Evolutionary conservation across 352 stramenopile genomes (phyloP).

Genomic region (Phytophthora pluvialis): DNA sequence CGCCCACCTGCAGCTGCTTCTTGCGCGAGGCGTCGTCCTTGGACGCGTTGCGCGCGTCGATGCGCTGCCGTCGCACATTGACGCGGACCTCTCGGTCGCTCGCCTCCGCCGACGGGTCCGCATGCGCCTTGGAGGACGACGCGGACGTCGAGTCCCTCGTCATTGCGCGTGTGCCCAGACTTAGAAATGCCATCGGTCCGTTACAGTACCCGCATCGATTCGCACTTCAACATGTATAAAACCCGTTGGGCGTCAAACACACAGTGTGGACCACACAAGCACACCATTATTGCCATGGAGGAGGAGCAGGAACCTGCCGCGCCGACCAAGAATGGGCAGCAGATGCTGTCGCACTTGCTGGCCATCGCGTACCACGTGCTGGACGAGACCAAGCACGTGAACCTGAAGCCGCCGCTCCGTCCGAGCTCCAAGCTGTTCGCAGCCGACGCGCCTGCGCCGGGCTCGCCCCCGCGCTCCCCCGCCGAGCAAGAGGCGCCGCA

Average conservation of each 20-base stretch:
- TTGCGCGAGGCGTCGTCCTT: constrained; percentile 83
- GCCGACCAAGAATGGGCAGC: constrained; percentile 50
- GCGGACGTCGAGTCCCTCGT: constrained; percentile 28
- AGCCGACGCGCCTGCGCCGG: constrained; percentile 40
- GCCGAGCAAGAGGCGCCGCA: constrained; percentile 43
- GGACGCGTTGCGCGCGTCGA: constrained; percentile 79
- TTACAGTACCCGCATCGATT: constrained; percentile 7
- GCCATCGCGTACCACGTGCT: constrained; percentile 81
- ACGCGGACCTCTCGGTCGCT: constrained; percentile 73
- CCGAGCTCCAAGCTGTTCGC: constrained; percentile 81
- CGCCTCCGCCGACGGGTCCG: constrained; percentile 33
- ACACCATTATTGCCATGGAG: not conserved
- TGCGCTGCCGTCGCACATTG: constrained; percentile 66
- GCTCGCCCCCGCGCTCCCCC: constrained; percentile 41
- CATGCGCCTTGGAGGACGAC: constrained; percentile 38
- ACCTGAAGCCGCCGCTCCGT: constrained; percentile 83
- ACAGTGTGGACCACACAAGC: not conserved
- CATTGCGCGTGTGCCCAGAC: not conserved
- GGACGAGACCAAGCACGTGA: constrained; percentile 85
- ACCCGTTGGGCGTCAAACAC: no score
- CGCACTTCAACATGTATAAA: constrained; percentile 13
- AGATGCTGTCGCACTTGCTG: constrained; percentile 73
- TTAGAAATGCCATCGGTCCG: not conserved
- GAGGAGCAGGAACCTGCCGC: constrained; percentile 27
- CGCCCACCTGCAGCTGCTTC: constrained; percentile 65